Conservation (phyloP, 192 early-diverging fungal genomes). For the Gryganskiella cystojenkinii region DNA sequence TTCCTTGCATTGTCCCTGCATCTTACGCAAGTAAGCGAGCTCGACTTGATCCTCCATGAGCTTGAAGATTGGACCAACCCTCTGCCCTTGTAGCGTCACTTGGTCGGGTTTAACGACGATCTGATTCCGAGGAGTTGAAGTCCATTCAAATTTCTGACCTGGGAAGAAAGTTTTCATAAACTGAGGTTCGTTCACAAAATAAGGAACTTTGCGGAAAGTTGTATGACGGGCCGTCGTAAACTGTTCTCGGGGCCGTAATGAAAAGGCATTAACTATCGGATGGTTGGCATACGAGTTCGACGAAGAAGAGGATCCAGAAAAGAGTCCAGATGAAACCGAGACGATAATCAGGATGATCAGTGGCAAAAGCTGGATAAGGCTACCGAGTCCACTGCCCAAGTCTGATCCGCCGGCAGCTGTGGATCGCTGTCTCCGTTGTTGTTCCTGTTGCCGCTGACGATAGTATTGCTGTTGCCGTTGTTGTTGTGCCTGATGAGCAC, state of each 20-base stretch:
- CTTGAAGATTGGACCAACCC: conserved; percentile 32
- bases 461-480: conserved; percentile 46
- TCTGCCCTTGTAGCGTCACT: conserved; percentile 19
- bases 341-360: conserved; percentile 80
- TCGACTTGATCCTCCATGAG: conserved; percentile 70
- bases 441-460: conserved; percentile 53
- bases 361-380: conserved; percentile 82
- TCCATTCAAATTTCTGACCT: conserved; percentile 53
- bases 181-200: conserved; percentile 77
- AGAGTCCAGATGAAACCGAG: conserved; percentile 74
- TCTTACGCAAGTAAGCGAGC: conserved; percentile 67
- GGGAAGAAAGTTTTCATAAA: conserved; percentile 47
- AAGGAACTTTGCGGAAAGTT: conserved; percentile 68
- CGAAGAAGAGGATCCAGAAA: conserved; percentile 49
- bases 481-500: conserved; percentile 37
- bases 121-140: conserved; percentile 23
- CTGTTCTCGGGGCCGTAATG: conserved; percentile 63
- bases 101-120: conserved; percentile 31
- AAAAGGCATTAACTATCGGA: conserved; percentile 65
- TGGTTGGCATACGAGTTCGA: conserved; percentile 16
- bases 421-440: conserved; percentile 50
- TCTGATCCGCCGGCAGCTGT: conserved; percentile 15
- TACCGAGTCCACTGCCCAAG: conserved; percentile 40
- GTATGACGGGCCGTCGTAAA: conserved; percentile 70
- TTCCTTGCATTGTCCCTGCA: conserved; percentile 72